Percentiles rank a stretch among this genome's conserved stretches.
These are phyloP conservation scores for Candida sp. DNA, from an alignment of 1,139 yeast genomes.

Conservation along the genomic window DNA sequence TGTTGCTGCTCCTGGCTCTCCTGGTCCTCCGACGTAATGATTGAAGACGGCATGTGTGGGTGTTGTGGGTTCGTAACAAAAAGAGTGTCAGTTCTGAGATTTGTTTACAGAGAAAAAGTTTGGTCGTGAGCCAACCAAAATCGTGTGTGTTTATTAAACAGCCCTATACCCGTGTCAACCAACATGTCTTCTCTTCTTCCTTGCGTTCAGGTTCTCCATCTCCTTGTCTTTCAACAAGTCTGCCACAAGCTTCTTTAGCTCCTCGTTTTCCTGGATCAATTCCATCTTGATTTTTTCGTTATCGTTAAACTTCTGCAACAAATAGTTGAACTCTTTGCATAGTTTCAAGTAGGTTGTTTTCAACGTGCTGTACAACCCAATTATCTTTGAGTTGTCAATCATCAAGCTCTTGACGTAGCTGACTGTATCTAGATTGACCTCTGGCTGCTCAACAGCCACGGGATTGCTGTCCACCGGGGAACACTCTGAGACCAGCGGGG, in stretches of 20 bases:
- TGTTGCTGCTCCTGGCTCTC: conserved; percentile 20
- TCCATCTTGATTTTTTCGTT: conserved; percentile 37
- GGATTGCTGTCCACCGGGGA: conserved; percentile 2
- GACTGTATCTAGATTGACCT: conserved; percentile 23
- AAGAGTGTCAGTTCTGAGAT: background rate
- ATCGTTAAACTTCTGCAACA: conserved; percentile 37
- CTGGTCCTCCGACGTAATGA: conserved; percentile 8
- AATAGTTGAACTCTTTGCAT: conserved; percentile 40
- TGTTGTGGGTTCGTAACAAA: background rate
- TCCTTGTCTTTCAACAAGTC: conserved; percentile 17
- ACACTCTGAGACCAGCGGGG: conserved; percentile 1
- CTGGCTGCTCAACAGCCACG: background rate
- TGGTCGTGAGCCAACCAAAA: background rate
- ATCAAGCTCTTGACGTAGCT: conserved; percentile 30
- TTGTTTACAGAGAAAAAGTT: background rate
- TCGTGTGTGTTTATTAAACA: background rate
- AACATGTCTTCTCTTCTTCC: background rate
- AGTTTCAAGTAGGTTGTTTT: conserved; percentile 38
- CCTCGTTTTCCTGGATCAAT: conserved; percentile 39
- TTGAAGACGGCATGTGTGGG: background rate
- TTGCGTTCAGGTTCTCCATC: background rate
- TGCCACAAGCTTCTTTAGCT: conserved; percentile 29
- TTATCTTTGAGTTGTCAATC: conserved; percentile 32
- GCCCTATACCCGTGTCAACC: background rate
- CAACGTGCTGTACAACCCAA: conserved; percentile 34